Evolutionary conservation across 257 asterid genomes (phyloP).

Genomic region (Solanum rostratum): DNA sequence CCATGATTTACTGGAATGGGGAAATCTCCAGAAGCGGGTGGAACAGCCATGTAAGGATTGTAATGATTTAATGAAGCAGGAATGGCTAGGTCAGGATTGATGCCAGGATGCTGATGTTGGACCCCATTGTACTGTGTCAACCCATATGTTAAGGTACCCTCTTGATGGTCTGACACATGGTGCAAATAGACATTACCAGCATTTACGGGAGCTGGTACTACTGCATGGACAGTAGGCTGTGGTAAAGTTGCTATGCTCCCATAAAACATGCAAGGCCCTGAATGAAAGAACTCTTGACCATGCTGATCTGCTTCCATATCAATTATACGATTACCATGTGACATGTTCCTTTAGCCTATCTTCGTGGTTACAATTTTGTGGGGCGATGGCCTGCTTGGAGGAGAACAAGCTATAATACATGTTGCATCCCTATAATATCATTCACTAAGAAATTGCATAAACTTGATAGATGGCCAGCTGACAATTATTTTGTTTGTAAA

Average conservation of each 20-base stretch:
- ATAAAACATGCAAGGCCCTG: constrained; percentile 58
- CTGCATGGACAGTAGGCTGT: constrained; percentile 35
- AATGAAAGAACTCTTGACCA: constrained; percentile 40
- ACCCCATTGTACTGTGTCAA: constrained; percentile 33
- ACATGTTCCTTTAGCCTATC: constrained; percentile 73
- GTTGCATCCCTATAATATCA: background rate
- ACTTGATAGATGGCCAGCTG: background rate
- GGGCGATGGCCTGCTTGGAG: constrained; percentile 27
- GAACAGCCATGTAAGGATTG: constrained; percentile 48
- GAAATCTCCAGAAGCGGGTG: constrained; percentile 47
- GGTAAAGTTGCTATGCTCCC: constrained; percentile 42
- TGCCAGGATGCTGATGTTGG: constrained; percentile 41
- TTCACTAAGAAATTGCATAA: background rate
- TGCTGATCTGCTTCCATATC: constrained; percentile 56
- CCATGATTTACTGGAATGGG: constrained; percentile 49
- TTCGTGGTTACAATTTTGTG: constrained; percentile 5
- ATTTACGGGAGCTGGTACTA: constrained; percentile 33
- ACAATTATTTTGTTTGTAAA: background rate
- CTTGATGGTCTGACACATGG: constrained; percentile 52
- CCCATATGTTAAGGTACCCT: constrained; percentile 36
- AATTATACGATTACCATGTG: constrained; percentile 31
- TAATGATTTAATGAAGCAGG: constrained; percentile 50
- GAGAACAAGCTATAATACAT: background rate
- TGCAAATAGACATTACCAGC: constrained; percentile 28
- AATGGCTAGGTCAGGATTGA: constrained; percentile 28